phyloP scores from a whole-genome alignment of 1,284 basidiomycete species.

The Moesziomyces parantarcticus region DNA sequence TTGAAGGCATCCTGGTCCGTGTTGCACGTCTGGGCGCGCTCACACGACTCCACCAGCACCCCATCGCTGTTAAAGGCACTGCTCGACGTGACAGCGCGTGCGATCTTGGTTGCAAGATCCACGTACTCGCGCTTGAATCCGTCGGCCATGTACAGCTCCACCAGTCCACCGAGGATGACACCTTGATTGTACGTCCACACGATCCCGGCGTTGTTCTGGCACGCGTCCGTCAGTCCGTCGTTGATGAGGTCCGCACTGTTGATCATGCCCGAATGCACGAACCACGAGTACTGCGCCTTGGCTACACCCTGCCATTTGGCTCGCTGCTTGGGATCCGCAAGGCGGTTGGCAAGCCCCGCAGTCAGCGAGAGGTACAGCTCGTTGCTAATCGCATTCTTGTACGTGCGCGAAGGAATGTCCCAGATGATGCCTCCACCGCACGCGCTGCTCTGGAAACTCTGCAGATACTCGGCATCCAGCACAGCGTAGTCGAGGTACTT shows the following conservation, averaged over 20 bases:
- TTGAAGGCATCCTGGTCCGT: slow-evolving; percentile 26
- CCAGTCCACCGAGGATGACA: slow-evolving; percentile 5
- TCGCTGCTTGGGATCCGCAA: slow-evolving; percentile 5
- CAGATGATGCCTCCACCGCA: slow-evolving; percentile 20
- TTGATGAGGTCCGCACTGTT: slow-evolving; percentile 13
- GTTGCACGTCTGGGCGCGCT: slow-evolving; percentile 8
- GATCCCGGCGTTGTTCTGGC: slow-evolving; percentile 13
- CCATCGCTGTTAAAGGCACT: slow-evolving; percentile 7
- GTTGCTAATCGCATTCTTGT: slow-evolving; percentile 26
- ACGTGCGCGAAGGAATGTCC: slow-evolving; percentile 12
- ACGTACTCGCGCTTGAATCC: slow-evolving; percentile 2
- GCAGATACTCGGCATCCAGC: slow-evolving; percentile 13
- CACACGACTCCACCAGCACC: slow-evolving; percentile 7
- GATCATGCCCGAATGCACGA: slow-evolving; percentile 21
- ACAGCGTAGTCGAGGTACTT: slow-evolving; percentile 20
- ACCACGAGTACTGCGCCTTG: slow-evolving; percentile 15
- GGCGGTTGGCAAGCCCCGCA: slow-evolving; percentile 13
- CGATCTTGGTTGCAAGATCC: slow-evolving; percentile 1
- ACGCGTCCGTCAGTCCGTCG: slow-evolving; percentile 19
- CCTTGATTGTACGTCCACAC: slow-evolving; percentile 15
- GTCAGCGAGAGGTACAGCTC: slow-evolving; percentile 24
- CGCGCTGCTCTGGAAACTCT: slow-evolving; percentile 13
- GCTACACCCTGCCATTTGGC: slow-evolving; percentile 6
- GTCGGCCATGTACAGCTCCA: slow-evolving; percentile 13
- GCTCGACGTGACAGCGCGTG: slow-evolving; percentile 5